Percentiles rank a stretch among this genome's conserved stretches.
Evolutionary conservation across 306 rosid genomes (phyloP).

Genomic region (Fagus sylvatica): DNA sequence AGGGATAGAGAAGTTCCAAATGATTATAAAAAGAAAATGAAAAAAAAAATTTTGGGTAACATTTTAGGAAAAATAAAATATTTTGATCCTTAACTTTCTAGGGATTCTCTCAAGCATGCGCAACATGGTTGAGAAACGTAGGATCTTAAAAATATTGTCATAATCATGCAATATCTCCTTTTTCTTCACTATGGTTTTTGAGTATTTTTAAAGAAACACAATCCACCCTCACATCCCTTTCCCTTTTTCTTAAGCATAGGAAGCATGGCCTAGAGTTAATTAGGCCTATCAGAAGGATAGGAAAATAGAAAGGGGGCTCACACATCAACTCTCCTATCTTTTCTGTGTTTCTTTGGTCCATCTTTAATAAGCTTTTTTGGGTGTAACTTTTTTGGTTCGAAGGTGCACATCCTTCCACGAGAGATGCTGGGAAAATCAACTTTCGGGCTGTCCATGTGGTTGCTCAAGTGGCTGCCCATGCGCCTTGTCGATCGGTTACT

Average conservation of each 20-base stretch:
- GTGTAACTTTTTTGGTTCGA: slow-evolving; percentile 17
- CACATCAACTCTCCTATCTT: slow-evolving; percentile 20
- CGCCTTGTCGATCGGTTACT: slow-evolving; percentile 71
- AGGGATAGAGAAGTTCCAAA: not conserved
- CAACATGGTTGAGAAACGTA: slow-evolving; percentile 38
- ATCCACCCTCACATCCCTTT: not conserved
- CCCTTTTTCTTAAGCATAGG: not conserved
- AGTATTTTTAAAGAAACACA: slow-evolving; percentile 17
- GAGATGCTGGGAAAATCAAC: slow-evolving; percentile 99
- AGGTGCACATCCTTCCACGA: slow-evolving; percentile 98
- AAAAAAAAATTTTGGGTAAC: no score
- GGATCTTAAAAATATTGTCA: slow-evolving; percentile 20
- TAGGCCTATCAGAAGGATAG: slow-evolving; percentile 26
- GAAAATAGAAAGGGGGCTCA: slow-evolving; percentile 19
- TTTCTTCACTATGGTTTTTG: slow-evolving; percentile 10
- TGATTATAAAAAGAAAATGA: no score
- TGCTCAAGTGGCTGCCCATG: slow-evolving; percentile 91
- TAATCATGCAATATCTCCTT: not conserved
- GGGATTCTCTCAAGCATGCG: slow-evolving; percentile 67
- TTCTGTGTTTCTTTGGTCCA: slow-evolving; percentile 23
- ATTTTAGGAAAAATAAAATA: slow-evolving; percentile 13
- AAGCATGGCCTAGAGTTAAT: slow-evolving; percentile 38
- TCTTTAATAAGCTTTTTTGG: not conserved
- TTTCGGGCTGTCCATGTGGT: slow-evolving; percentile 98
- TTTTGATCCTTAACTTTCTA: slow-evolving; percentile 50